Conservation (phyloP, 2,329 filamentous ascomycete genomes). For the Alternaria sp. region DNA sequence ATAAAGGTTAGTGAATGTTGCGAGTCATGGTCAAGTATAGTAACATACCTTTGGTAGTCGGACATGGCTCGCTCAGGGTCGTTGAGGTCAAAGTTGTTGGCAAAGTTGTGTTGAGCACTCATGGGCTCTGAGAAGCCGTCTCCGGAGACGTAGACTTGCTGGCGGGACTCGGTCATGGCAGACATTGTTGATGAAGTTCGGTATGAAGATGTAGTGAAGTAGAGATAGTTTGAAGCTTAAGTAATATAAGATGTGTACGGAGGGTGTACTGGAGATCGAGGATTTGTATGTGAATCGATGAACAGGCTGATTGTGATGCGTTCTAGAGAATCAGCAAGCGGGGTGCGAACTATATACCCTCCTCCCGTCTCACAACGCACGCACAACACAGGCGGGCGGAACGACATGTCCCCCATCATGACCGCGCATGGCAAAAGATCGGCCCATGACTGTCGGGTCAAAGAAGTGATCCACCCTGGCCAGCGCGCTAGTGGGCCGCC, state of each 20-base stretch:
- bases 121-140: conserved; percentile 53
- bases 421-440: conserved; percentile 36
- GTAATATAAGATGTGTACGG: not conserved
- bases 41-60: conserved; percentile 55
- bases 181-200: conserved; percentile 28
- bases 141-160: conserved; percentile 48
- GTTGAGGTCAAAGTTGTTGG: conserved; percentile 55
- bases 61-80: conserved; percentile 52
- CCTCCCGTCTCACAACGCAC: conserved; percentile 20
- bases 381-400: conserved; percentile 11
- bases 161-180: conserved; percentile 27
- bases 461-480: conserved; percentile 29
- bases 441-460: conserved; percentile 28
- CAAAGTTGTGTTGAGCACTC: conserved; percentile 55
- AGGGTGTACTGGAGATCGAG: conserved; percentile 12
- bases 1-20: conserved; percentile 18
- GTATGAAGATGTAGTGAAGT: conserved; percentile 1
- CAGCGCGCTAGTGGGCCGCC: conserved; percentile 2
- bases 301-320: conserved; percentile 1
- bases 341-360: conserved; percentile 39
- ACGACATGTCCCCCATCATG: conserved; percentile 22
- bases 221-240: not conserved
- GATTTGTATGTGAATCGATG: conserved; percentile 11
- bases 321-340: conserved; percentile 14
- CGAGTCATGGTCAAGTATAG: not conserved